phyloP scores from a whole-genome alignment of 1,284 basidiomycete species.

The Neonothopanus nambi region DNA sequence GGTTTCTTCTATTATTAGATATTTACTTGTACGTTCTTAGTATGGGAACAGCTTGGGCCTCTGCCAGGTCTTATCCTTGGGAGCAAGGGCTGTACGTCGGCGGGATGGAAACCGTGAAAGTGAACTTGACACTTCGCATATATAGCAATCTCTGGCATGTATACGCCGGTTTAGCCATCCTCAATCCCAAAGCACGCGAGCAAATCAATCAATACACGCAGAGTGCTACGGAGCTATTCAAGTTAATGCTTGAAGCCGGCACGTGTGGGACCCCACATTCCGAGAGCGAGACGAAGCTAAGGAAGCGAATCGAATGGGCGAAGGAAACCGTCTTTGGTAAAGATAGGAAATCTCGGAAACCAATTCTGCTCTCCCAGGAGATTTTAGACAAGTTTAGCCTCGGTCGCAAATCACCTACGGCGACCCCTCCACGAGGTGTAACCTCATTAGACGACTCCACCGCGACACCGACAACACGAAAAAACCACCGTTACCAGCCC shows the following conservation, averaged over 20 bases:
- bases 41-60: constrained; percentile 97
- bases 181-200: constrained; percentile 89
- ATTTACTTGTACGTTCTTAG: constrained; percentile 46
- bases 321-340: constrained; percentile 79
- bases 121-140: constrained; percentile 95
- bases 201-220: constrained; percentile 92
- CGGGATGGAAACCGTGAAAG: constrained; percentile 98
- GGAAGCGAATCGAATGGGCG: constrained; percentile 75
- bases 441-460: constrained; percentile 15
- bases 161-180: constrained; percentile 95
- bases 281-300: constrained; percentile 49
- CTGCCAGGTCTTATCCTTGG: constrained; percentile 86
- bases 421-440: constrained; percentile 17
- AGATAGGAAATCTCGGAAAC: constrained; percentile 36
- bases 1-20: background rate
- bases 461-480: background rate
- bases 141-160: constrained; percentile 99
- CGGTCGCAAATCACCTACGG: constrained; percentile 43
- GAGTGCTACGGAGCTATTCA: constrained; percentile 89
- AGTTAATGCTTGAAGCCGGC: constrained; percentile 89
- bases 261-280: constrained; percentile 30
- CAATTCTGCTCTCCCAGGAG: constrained; percentile 86
- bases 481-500: constrained; percentile 34
- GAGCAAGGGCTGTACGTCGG: constrained; percentile 93
- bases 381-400: constrained; percentile 90